phyloP scores from a whole-genome alignment of 495 filamentous ascomycete genomes.

The Talaromyces wortmannii region DNA sequence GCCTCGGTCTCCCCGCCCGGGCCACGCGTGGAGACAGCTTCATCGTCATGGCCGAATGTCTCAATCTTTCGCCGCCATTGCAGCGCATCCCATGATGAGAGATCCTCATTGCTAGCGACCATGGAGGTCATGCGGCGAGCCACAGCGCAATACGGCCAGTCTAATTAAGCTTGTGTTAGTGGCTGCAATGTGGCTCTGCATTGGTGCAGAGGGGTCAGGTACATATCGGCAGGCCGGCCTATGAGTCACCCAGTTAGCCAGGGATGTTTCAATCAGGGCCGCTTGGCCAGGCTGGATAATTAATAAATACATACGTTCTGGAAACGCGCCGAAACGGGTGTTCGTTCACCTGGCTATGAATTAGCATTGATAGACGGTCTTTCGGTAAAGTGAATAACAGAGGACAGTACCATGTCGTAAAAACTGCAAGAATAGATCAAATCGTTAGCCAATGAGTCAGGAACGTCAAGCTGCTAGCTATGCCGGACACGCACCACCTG shows the following conservation, averaged over 20 bases:
- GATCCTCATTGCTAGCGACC: constrained; percentile 52
- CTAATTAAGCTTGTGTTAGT: constrained; percentile 19
- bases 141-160: constrained; percentile 88
- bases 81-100: constrained; percentile 56
- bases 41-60: constrained; percentile 67
- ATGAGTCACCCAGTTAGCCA: not conserved
- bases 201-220: constrained; percentile 12
- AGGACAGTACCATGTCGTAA: constrained; percentile 67
- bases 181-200: constrained; percentile 12
- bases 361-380: too few relatives aligned
- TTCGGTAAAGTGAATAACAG: too few relatives aligned
- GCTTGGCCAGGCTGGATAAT: not conserved
- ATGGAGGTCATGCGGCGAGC: constrained; percentile 66
- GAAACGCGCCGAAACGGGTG: constrained; percentile 79
- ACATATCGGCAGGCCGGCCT: constrained; percentile 73
- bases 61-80: constrained; percentile 78
- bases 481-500: constrained; percentile 57
- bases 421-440: constrained; percentile 33
- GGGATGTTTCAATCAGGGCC: constrained; percentile 3
- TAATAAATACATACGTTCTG: constrained; percentile 53
- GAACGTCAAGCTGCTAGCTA: not conserved
- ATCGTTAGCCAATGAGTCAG: constrained; percentile 9
- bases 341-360: constrained; percentile 57
- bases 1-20: constrained; percentile 62
- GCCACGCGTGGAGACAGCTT: constrained; percentile 59